These are phyloP conservation scores for Blattamonas nauphoetae DNA, from an alignment of 78 protist species.

Conservation along the genomic window DNA sequence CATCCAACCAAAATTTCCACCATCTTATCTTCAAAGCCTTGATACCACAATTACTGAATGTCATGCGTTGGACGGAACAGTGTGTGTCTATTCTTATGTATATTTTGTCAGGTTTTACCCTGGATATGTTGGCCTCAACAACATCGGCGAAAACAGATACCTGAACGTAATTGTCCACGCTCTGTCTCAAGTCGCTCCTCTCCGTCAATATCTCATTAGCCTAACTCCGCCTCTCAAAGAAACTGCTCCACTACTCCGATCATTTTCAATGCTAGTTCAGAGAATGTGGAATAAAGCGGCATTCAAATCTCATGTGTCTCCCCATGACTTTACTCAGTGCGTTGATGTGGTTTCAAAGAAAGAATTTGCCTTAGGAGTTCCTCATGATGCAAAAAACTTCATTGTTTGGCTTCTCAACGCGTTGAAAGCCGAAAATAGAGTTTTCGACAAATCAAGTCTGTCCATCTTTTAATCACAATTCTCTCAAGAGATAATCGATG, in stretches of 20 bases:
- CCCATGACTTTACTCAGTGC: background rate
- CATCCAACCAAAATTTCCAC: background rate
- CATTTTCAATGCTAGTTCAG: background rate
- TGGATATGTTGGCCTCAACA: conserved; percentile 86
- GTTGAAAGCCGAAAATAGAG: background rate
- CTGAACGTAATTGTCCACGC: too few species aligned
- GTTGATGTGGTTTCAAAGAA: background rate
- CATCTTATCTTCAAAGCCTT: background rate
- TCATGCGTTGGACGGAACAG: background rate
- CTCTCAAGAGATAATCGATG: too few species aligned
- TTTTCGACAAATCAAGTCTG: background rate
- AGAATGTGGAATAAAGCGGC: background rate
- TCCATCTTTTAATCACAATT: too few species aligned
- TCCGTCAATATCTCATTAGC: too few species aligned
- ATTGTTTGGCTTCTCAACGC: background rate
- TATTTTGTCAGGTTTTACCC: conserved; percentile 41
- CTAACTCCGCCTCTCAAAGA: too few species aligned
- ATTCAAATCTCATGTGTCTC: background rate
- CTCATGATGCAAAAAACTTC: background rate
- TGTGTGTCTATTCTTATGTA: background rate
- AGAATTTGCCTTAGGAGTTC: background rate
- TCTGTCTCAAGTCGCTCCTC: too few species aligned
- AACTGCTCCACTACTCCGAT: background rate
- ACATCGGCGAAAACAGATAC: conserved; percentile 66
- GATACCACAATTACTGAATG: background rate